Base-by-base conservation (phyloP, 371 early-diverging fungal genomes). In the Haplosporangium sp. region DNA sequence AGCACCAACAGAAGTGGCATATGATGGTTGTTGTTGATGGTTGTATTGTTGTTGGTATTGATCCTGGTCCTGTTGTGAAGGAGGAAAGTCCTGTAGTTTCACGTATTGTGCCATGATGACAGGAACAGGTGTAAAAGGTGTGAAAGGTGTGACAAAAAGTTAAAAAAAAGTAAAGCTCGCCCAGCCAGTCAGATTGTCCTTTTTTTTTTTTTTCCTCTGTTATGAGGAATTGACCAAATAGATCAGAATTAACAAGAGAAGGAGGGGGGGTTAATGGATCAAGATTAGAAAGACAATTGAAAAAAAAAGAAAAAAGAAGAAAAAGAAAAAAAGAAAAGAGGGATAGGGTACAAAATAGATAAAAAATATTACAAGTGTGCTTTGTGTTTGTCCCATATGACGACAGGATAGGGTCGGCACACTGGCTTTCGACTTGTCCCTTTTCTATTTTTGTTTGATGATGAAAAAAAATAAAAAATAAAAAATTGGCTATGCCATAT, bases 21-120 rank as follows among this genome's bases (percentile, higher is more conserved):
- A 42, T 7, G 40, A 34, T 65, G 37, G 39, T 57, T 37, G 37
- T 35, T 27, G 39, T 39, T 59, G 39, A 11, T 11, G 39, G 13
- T 59, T 3, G 13, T 37, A 39, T n/a, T 59, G 59, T 17, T 39
- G 59, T 3, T 59, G 38, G 1, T 13, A 39, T 4, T 56, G 66
- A 7, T 57, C 38, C 6, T 66, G 66, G 0, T 57, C 47, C 50
- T 45, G 63, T 5, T 35, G 9, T 8, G 44, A 27, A 27, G 27
- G 13, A 15, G 57, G 65, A 57, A 77, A 59, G 61, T 79, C 79
- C 56, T 74, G 71, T n/a, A 79, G 79, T 48, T 56, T 74, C 48
- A 79, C 58, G 65, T 79, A 79, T 19, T 79, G 79, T 19, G 79
- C 64, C 79, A 79, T 78, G 37, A 5, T 53, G 53, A 53, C 8